phyloP scores from a whole-genome alignment of 306 rosid species.

The Adenanthera pavonina region DNA sequence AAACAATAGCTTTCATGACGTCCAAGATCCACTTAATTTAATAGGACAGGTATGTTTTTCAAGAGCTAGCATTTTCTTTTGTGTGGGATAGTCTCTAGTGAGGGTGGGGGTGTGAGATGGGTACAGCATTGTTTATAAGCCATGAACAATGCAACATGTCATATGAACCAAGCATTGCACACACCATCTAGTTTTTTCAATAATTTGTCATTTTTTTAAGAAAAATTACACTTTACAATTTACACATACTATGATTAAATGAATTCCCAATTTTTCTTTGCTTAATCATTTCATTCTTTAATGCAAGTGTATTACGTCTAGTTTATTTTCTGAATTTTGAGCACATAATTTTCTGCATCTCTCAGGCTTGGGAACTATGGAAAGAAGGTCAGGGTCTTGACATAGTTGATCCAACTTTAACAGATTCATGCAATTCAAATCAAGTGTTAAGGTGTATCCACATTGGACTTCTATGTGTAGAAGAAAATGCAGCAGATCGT shows the following conservation, averaged over 20 bases:
- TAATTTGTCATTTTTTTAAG: not conserved
- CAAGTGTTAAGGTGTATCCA: conserved; percentile 38
- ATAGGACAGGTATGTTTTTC: conserved; percentile 30
- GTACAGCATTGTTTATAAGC: too few species aligned
- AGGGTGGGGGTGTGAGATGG: too few species aligned
- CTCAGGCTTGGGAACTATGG: conserved; percentile 29
- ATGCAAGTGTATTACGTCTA: too few species aligned
- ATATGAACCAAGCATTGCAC: too few species aligned
- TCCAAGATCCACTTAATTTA: not conserved
- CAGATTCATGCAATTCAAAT: conserved; percentile 3
- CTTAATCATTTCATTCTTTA: too few species aligned
- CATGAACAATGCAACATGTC: too few species aligned
- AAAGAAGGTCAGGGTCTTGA: conserved; percentile 32
- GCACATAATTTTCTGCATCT: not conserved
- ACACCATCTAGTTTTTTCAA: too few species aligned
- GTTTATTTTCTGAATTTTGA: too few species aligned
- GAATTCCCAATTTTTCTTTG: too few species aligned
- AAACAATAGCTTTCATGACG: conserved; percentile 31
- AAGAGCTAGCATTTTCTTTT: not conserved
- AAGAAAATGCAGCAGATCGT: conserved; percentile 25
- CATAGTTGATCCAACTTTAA: conserved; percentile 26
- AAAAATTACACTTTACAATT: not conserved
- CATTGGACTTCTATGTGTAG: conserved; percentile 32
- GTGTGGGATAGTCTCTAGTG: too few species aligned
- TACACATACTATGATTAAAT: too few species aligned